Conservation (phyloP, 192 early-diverging fungal genomes). For the Piromyces finnis region DNA sequence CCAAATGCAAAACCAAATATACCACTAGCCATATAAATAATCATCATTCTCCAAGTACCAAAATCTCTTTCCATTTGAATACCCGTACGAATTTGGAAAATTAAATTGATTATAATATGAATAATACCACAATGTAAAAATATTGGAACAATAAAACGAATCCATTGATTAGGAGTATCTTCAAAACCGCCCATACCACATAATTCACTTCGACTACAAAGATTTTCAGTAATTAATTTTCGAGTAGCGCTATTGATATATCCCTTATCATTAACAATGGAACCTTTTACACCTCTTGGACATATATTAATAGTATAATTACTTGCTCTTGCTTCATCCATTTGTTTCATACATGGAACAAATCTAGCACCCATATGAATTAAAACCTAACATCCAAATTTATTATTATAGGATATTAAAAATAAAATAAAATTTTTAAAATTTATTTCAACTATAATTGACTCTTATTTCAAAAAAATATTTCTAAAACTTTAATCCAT, state of each 20-base stretch:
- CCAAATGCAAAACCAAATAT: slow-evolving; percentile 68
- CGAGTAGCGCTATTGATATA: neutral
- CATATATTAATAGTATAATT: slow-evolving; percentile 8
- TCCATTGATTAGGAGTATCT: slow-evolving; percentile 49
- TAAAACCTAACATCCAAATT: slow-evolving; percentile 19
- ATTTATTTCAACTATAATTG: too few relatives aligned
- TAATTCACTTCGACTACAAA: slow-evolving; percentile 33
- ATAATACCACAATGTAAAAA: slow-evolving; percentile 68
- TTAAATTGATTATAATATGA: slow-evolving; percentile 57
- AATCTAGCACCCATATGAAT: slow-evolving; percentile 57
- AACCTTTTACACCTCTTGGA: slow-evolving; percentile 15
- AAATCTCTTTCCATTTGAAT: slow-evolving; percentile 55
- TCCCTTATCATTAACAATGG: neutral
- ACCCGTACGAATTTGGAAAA: slow-evolving; percentile 50
- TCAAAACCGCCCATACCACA: slow-evolving; percentile 40
- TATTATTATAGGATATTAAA: neutral
- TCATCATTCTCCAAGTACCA: slow-evolving; percentile 51
- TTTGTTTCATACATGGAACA: slow-evolving; percentile 56
- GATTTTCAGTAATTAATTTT: neutral
- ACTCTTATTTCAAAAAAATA: too few relatives aligned
- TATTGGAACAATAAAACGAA: slow-evolving; percentile 58
- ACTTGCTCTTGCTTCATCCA: slow-evolving; percentile 1
- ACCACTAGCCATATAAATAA: slow-evolving; percentile 55
- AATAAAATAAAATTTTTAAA: neutral
- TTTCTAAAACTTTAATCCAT: too few relatives aligned